These are phyloP conservation scores for Rhodotorula sp. DNA, from an alignment of 1,284 basidiomycete genomes.

Conservation along the genomic window DNA sequence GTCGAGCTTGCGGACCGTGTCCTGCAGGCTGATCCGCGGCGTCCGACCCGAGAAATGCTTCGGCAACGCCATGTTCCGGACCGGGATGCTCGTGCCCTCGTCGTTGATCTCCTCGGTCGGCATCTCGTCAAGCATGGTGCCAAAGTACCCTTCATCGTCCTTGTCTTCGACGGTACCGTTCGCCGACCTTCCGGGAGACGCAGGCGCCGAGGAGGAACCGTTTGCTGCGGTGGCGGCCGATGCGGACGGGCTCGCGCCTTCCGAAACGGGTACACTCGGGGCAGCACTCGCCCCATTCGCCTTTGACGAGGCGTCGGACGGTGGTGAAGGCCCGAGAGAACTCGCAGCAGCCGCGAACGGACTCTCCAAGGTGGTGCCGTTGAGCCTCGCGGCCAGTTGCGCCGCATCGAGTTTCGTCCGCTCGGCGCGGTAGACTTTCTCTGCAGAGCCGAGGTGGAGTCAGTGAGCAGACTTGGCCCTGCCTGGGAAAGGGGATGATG, in stretches of 20 bases:
- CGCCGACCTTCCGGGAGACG: background rate
- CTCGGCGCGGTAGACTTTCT: slow-evolving; percentile 60
- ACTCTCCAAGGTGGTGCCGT: slow-evolving; percentile 39
- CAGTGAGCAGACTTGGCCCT: background rate
- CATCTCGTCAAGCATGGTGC: slow-evolving; percentile 67
- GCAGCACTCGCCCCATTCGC: background rate
- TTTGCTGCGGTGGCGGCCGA: slow-evolving; percentile 1
- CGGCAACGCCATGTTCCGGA: slow-evolving; percentile 74
- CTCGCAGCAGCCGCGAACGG: background rate
- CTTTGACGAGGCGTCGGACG: background rate
- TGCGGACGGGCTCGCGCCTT: background rate
- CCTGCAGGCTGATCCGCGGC: slow-evolving; percentile 67
- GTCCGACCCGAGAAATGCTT: slow-evolving; percentile 72
- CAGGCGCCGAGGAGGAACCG: background rate
- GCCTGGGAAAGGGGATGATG: background rate
- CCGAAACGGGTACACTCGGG: slow-evolving; percentile 5
- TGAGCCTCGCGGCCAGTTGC: slow-evolving; percentile 60
- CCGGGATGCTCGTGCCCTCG: slow-evolving; percentile 59
- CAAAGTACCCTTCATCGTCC: slow-evolving; percentile 57
- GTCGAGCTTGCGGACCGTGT: slow-evolving; percentile 62
- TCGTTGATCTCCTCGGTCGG: slow-evolving; percentile 49
- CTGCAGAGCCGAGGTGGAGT: slow-evolving; percentile 44
- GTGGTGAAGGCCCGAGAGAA: background rate
- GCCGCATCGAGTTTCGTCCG: slow-evolving; percentile 58
- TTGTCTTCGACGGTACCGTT: background rate